Conservation (phyloP, 495 filamentous ascomycete genomes). For the Penicillium atrosanguineum region DNA sequence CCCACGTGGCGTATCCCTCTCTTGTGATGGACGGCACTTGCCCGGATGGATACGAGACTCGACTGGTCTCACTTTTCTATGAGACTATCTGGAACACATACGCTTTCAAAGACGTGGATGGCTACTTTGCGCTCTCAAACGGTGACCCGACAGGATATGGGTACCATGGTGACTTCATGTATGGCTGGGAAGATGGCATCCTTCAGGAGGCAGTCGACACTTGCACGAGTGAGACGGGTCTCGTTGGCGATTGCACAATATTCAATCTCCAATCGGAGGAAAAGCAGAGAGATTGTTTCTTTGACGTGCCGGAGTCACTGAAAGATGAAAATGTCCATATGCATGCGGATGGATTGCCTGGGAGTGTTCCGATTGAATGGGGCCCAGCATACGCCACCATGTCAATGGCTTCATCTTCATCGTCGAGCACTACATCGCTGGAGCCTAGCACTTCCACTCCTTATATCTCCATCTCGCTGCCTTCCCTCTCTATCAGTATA, state of each 20-base stretch:
- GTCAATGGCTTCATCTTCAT: constrained; percentile 2
- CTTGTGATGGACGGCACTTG: constrained; percentile 74
- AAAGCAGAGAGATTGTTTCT: constrained; percentile 37
- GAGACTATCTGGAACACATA: constrained; percentile 86
- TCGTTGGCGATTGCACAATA: constrained; percentile 54
- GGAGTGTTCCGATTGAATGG: constrained; percentile 47
- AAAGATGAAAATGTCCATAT: constrained; percentile 33
- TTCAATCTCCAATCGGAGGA: constrained; percentile 53
- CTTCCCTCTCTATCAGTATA: constrained; percentile 10
- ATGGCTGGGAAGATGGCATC: constrained; percentile 64
- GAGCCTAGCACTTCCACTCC: constrained; percentile 2
- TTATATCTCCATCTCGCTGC: neutral
- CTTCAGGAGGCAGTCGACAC: constrained; percentile 43
- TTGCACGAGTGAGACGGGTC: constrained; percentile 53
- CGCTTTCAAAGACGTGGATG: constrained; percentile 61
- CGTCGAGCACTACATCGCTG: neutral
- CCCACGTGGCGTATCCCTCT: constrained; percentile 75
- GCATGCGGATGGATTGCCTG: constrained; percentile 47
- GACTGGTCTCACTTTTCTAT: constrained; percentile 73
- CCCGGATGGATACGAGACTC: constrained; percentile 66
- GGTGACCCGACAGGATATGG: constrained; percentile 81
- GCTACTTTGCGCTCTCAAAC: constrained; percentile 77
- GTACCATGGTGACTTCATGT: constrained; percentile 85
- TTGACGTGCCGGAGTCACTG: constrained; percentile 47
- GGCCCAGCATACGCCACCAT: constrained; percentile 51